Percentiles rank a stretch among this genome's conserved stretches.
phyloP scores from a whole-genome alignment of 805 yeast species.

The Saccharomycopsis sp. region DNA sequence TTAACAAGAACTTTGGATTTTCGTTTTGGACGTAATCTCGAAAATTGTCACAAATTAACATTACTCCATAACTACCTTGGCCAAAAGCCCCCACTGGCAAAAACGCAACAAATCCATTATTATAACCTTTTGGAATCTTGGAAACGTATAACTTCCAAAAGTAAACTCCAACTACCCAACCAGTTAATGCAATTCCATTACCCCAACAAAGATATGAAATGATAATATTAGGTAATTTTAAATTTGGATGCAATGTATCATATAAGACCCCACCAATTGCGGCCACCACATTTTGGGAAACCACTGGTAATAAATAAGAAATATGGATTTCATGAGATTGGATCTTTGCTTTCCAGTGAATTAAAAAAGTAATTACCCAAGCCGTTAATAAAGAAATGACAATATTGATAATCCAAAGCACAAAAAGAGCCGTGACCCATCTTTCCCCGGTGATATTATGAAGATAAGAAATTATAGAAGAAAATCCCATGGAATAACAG shows the following conservation, averaged over 20 bases:
- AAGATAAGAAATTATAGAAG: constrained; percentile 46
- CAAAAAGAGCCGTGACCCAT: constrained; percentile 43
- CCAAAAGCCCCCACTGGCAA: constrained; percentile 80
- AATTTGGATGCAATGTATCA: constrained; percentile 31
- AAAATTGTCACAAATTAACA: constrained; percentile 40
- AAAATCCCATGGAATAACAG: constrained; percentile 70
- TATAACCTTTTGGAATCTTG: constrained; percentile 44
- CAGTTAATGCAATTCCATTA: constrained; percentile 54
- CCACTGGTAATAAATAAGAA: constrained; percentile 61
- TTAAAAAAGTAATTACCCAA: constrained; percentile 47
- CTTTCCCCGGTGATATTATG: constrained; percentile 29
- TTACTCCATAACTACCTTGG: constrained; percentile 67
- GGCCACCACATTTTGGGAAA: constrained; percentile 66
- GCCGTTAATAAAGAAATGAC: constrained; percentile 45
- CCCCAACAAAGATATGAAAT: constrained; percentile 55
- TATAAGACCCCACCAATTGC: constrained; percentile 56
- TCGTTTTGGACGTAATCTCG: constrained; percentile 17
- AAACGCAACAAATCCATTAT: constrained; percentile 52
- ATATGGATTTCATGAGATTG: constrained; percentile 38
- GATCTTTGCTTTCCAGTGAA: constrained; percentile 27
- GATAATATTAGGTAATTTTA: constrained; percentile 42
- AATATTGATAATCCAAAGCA: constrained; percentile 67
- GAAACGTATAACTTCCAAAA: constrained; percentile 47
- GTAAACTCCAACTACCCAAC: constrained; percentile 44
- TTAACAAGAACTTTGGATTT: constrained; percentile 19